Percentiles rank a stretch among this genome's conserved stretches.
Evolutionary conservation across 768 basidiomycete genomes (phyloP).

Genomic region (Xanthoconium stramineum): DNA sequence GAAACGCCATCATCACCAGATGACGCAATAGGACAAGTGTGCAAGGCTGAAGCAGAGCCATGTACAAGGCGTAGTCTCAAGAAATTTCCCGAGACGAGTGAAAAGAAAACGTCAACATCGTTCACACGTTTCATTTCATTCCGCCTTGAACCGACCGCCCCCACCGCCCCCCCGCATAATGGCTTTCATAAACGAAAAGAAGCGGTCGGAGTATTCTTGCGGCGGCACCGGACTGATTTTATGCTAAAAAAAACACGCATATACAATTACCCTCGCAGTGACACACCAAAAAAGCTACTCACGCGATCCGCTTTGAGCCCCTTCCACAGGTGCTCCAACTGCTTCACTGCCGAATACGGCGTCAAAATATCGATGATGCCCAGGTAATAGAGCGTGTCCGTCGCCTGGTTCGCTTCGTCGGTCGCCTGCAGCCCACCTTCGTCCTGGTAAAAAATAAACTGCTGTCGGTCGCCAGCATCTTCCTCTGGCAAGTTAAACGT

Average conservation of each 20-base stretch:
- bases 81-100: not conserved
- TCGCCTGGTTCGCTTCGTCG: slow-evolving; percentile 70
- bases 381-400: slow-evolving; percentile 86
- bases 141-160: slow-evolving; percentile 47
- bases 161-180: slow-evolving; percentile 81
- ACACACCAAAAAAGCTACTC: slow-evolving; percentile 32
- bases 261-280: slow-evolving; percentile 6
- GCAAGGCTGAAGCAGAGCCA: not conserved
- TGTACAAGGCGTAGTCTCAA: slow-evolving; percentile 1
- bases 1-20: slow-evolving; percentile 1
- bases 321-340: slow-evolving; percentile 89
- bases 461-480: slow-evolving; percentile 53
- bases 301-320: slow-evolving; percentile 84
- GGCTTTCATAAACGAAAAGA: slow-evolving; percentile 83
- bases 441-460: slow-evolving; percentile 95
- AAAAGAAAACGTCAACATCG: not conserved
- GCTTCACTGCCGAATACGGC: slow-evolving; percentile 77
- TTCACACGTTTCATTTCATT: slow-evolving; percentile 19
- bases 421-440: slow-evolving; percentile 92
- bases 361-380: slow-evolving; percentile 98
- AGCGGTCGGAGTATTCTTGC: slow-evolving; percentile 81
- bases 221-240: slow-evolving; percentile 95
- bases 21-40: slow-evolving; percentile 11
- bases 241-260: slow-evolving; percentile 48
- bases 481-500: slow-evolving; percentile 58